Evolutionary conservation across 1,284 basidiomycete genomes (phyloP), one percentile per base, ranked within the genome.

Genomic region (Papiliotrema terrestris): DNA sequence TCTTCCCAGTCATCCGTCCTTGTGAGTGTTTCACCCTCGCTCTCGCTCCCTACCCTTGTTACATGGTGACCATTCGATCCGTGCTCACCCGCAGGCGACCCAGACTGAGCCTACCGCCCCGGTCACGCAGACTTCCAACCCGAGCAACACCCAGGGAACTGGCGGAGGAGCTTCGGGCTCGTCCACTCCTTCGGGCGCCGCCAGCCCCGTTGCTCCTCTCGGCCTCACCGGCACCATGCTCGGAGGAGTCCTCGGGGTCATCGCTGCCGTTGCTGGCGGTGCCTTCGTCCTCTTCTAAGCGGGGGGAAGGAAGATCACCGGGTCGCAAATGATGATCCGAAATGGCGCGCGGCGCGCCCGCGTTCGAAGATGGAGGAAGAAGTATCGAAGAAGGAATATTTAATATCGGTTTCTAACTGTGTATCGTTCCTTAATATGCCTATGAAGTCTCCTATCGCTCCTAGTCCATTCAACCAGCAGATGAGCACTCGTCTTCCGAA

Each of bases 1-100:
- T 59, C 61, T 3, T 66, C 66, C 19, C 63, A 56, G 49, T 60
- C 59, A 20, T 60, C 60, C 15, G 66, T 59, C 36, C 68, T 68
- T 29, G 62, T 61, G 42, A 52, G 54, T 58, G 13, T 19, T 2
- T 6, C 29, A 1, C 14, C 32, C 26, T 14, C 41, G 8, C 20
- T 37, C 22, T 23, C 25, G 42, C 9, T 15, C 22, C 8, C 13
- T 23, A 29, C 26, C 22, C 35, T 20, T 20, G 15, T n/a, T n/a
- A n/a, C n/a, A n/a, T n/a, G n/a, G n/a, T n/a, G n/a, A n/a, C n/a
- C n/a, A n/a, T n/a, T n/a, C n/a, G n/a, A n/a, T n/a, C 29, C 11
- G 19, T 47, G 19, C 53, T 13, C 3, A 22, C 22, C 52, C 22
- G 20, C 45, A 58, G 56, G 54, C 57, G 2, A 62, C 63, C 47